Conservation (phyloP, 805 yeast species). For the Myxozyma nipponensis region DNA sequence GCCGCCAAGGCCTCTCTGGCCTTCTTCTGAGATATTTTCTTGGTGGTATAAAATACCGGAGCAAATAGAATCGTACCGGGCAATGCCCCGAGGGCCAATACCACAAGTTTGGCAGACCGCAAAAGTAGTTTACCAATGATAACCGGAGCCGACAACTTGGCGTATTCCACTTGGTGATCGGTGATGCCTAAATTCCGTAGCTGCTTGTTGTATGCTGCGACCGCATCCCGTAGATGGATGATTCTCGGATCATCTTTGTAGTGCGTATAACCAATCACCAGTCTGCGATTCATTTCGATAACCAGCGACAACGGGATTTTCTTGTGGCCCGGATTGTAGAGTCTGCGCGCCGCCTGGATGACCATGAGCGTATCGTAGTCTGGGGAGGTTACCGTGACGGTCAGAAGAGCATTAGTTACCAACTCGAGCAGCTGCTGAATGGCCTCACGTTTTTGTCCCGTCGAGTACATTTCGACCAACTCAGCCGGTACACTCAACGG, state of each 20-base stretch:
- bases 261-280: conserved; percentile 75
- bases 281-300: conserved; percentile 85
- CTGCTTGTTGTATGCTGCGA: conserved; percentile 64
- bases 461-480: conserved; percentile 60
- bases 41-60: conserved; percentile 81
- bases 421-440: conserved; percentile 66
- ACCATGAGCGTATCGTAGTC: conserved; percentile 87
- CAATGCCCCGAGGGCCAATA: conserved; percentile 60
- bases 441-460: conserved; percentile 63
- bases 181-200: conserved; percentile 60
- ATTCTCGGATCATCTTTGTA: conserved; percentile 69
- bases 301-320: conserved; percentile 74
- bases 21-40: conserved; percentile 65
- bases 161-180: conserved; percentile 68
- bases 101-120: conserved; percentile 54
- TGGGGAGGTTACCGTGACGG: conserved; percentile 84
- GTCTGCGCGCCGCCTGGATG: conserved; percentile 85
- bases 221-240: conserved; percentile 55
- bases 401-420: conserved; percentile 66
- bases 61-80: conserved; percentile 88
- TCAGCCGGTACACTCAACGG: conserved; percentile 66
- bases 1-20: conserved; percentile 75
- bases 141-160: conserved; percentile 48
- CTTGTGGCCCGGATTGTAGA: conserved; percentile 71
- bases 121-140: conserved; percentile 47